Evolutionary conservation across 2,329 filamentous ascomycete species (phyloP), one percentile per base, ranked within the genome.

Genomic region (Sporothrix curviconia): DNA sequence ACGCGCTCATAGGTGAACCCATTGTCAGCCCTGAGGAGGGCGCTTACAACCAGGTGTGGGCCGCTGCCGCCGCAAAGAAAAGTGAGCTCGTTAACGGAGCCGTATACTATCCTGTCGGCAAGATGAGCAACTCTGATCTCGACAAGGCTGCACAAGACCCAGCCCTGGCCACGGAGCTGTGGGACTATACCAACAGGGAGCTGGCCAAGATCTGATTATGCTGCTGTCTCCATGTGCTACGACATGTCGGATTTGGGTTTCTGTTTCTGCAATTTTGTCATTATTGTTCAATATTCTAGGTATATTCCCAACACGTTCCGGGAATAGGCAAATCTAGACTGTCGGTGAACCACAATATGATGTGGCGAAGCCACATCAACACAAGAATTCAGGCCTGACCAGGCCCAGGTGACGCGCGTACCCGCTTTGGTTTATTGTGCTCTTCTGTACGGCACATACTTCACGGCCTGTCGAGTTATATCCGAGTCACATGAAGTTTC

Each of bases 31-130:
- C 70, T 1, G 66, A 72, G 37, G 63, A 73, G 57, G 74, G 74
- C 3, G 66, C 67, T 19, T 67, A 71, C 50, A 75, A 68, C 57
- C 70, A 73, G 61, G 61, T 77, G 8, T 78, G 74, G 72, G 69
- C 68, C 3, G 73, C 72, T 1, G 66, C 67, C 2, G 66, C 62
- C 0, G 66, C 60, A 14, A 58, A 57, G 37, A 64, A 47, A 44
- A 58, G 62, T 28, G 65, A 69, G 30, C 59, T 71, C 25, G 64
- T 64, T 60, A 68, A 62, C 34, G 72, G 71, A 4, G 67, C 66
- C 15, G 72, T 69, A 54, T 75, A 74, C 61, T 66, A 65, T 44
- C 72, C 72, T 1, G 61, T 75, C n/a, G 71, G 46, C 46, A 49
- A 49, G 4, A 12, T 61, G 37, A 63, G 61, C 17, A 63, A 66